phyloP scores from a whole-genome alignment of 768 basidiomycete genomes.

The Naganishia antarctica region DNA sequence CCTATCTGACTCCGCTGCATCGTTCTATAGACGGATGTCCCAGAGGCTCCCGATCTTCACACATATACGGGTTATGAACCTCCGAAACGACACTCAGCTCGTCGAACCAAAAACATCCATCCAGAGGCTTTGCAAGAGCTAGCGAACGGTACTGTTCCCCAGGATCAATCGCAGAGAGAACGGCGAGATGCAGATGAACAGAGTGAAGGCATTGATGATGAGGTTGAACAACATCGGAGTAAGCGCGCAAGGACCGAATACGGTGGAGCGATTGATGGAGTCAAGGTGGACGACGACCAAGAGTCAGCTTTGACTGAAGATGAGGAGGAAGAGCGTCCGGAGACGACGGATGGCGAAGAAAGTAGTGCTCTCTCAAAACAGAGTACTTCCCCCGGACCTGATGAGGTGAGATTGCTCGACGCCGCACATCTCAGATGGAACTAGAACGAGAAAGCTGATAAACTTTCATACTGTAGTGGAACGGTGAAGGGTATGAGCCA shows the following conservation, averaged over 20 bases:
- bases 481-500: not conserved
- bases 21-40: constrained; percentile 3
- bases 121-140: not conserved
- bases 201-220: not conserved
- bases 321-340: constrained; percentile 1
- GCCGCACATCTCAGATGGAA: too few relatives aligned
- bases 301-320: not conserved
- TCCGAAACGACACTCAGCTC: constrained; percentile 21
- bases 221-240: not conserved
- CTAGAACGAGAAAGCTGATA: not conserved
- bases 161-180: not conserved
- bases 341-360: constrained; percentile 10
- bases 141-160: not conserved
- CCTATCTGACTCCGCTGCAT: not conserved
- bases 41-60: constrained; percentile 6
- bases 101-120: constrained; percentile 14
- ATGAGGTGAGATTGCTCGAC: not conserved
- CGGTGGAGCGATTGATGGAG: not conserved
- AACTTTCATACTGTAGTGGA: not conserved
- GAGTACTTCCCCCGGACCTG: too few relatives aligned
- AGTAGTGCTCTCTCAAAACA: too few relatives aligned
- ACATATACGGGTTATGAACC: not conserved
- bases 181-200: not conserved
- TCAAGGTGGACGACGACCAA: not conserved
- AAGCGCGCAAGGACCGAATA: constrained; percentile 1